phyloP scores from a whole-genome alignment of 495 filamentous ascomycete species.

The Penicillium atrosanguineum region DNA sequence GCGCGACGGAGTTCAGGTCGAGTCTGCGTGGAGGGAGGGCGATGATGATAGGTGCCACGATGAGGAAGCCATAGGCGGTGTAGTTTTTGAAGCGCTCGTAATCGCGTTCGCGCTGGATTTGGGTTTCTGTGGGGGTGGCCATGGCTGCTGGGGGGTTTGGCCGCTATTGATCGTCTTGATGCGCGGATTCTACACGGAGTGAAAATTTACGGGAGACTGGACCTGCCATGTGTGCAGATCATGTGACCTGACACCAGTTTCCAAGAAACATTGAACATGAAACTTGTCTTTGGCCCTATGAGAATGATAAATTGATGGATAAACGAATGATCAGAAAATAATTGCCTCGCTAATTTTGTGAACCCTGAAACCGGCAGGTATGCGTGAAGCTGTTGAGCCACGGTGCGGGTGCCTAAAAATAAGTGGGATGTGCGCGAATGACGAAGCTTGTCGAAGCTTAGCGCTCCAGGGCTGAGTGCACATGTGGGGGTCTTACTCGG shows the following conservation, averaged over 20 bases:
- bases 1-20: constrained; percentile 58
- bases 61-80: constrained; percentile 58
- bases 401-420: constrained; percentile 5
- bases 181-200: neutral
- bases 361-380: neutral
- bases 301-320: neutral
- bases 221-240: constrained; percentile 2
- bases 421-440: constrained; percentile 10
- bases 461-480: constrained; percentile 2
- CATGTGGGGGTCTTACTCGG: neutral
- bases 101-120: constrained; percentile 32
- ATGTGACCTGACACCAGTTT: neutral
- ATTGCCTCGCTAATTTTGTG: neutral
- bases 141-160: constrained; percentile 6
- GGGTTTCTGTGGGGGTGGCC: constrained; percentile 9
- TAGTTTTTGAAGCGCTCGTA: constrained; percentile 57
- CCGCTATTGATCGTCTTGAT: neutral
- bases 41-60: constrained; percentile 68
- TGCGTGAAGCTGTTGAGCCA: neutral
- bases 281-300: neutral
- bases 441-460: constrained; percentile 24
- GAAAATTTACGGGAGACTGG: constrained; percentile 5
- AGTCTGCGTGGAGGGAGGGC: constrained; percentile 79
- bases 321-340: neutral
- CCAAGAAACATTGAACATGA: neutral